Evolutionary conservation across 257 asterid genomes (phyloP).

Genomic region (Marsdenia floribunda): DNA sequence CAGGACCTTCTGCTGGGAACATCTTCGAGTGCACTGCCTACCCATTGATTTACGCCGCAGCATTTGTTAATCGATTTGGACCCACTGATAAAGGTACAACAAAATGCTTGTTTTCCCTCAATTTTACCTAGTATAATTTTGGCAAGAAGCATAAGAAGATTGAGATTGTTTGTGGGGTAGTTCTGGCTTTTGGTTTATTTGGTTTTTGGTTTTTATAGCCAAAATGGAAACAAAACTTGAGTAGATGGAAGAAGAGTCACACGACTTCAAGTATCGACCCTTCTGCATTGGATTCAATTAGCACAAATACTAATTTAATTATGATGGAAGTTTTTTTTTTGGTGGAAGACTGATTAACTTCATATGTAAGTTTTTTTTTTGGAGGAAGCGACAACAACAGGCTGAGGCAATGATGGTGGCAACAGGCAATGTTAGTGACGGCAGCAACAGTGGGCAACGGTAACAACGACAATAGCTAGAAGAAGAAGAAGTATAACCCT

Average conservation of each 20-base stretch:
- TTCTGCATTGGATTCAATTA: conserved; percentile 53
- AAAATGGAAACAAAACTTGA: conserved; percentile 14
- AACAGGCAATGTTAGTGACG: too few species aligned
- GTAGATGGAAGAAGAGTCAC: conserved; percentile 15
- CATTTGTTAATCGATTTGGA: conserved; percentile 53
- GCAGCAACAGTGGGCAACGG: too few species aligned
- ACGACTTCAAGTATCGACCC: conserved; percentile 14
- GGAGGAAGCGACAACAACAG: too few species aligned
- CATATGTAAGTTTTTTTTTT: too few species aligned
- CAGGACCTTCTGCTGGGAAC: conserved; percentile 49
- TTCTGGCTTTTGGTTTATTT: conserved; percentile 24
- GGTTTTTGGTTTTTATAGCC: conserved; percentile 35
- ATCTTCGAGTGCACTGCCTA: conserved; percentile 62
- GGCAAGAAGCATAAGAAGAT: conserved; percentile 23
- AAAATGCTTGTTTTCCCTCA: conserved; percentile 65
- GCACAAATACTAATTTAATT: conserved; percentile 57
- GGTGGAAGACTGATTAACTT: too few species aligned
- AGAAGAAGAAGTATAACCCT: too few species aligned
- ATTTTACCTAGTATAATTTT: conserved; percentile 25
- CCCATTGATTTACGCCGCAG: conserved; percentile 61
- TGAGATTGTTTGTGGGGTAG: conserved; percentile 19
- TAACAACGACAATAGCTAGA: too few species aligned
- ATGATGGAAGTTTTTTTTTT: too few species aligned
- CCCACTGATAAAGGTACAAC: conserved; percentile 69
- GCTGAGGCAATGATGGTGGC: too few species aligned